phyloP scores from a whole-genome alignment of 2,329 filamentous ascomycete genomes.

The Saccharata proteae region DNA sequence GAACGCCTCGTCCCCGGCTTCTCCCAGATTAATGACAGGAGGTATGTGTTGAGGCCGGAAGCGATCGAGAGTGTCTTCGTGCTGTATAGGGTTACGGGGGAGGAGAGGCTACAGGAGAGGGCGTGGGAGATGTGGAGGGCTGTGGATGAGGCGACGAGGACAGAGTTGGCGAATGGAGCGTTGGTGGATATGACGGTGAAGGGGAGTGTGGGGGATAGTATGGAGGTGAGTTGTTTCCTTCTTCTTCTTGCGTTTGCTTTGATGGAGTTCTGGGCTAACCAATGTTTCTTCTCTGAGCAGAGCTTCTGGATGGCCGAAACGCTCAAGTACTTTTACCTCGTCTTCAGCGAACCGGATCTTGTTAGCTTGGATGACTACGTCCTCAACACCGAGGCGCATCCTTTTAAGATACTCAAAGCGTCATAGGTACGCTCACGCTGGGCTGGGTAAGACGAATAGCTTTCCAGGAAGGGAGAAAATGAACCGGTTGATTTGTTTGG shows the following conservation, averaged over 20 bases:
- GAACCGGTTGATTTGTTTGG: no score
- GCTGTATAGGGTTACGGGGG: constrained; percentile 47
- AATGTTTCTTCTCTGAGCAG: constrained; percentile 13
- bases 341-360: constrained; percentile 30
- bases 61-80: constrained; percentile 51
- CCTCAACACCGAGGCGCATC: constrained; percentile 38
- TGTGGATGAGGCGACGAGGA: constrained; percentile 30
- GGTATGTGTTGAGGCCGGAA: constrained; percentile 41
- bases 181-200: constrained; percentile 30
- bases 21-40: constrained; percentile 28
- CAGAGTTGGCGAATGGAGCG: constrained; percentile 34
- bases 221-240: constrained; percentile 24
- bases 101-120: constrained; percentile 32
- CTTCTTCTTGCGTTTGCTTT: not conserved
- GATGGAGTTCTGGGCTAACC: not conserved
- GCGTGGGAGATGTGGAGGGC: constrained; percentile 41
- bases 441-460: no score
- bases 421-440: no score
- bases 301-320: constrained; percentile 40
- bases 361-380: constrained; percentile 36
- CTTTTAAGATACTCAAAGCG: constrained; percentile 24
- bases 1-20: constrained; percentile 32
- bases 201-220: constrained; percentile 29
- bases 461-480: no score
- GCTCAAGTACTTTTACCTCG: constrained; percentile 38